phyloP scores from a whole-genome alignment of 2,329 filamentous ascomycete genomes.

The Ophiostoma himal-ulmi region DNA sequence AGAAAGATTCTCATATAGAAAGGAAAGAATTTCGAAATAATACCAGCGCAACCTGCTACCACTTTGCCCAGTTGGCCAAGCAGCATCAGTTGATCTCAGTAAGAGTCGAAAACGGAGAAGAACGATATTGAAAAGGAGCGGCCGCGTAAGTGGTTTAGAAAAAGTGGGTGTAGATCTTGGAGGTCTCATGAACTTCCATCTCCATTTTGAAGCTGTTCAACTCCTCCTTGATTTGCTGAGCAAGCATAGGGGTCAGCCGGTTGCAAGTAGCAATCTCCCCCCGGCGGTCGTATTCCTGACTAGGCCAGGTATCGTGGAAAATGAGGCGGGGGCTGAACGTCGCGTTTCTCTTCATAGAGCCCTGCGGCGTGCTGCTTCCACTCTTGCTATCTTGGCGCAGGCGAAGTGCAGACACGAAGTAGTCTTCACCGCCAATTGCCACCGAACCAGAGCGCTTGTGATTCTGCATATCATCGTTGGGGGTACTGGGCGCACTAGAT shows the following conservation, averaged over 20 bases:
- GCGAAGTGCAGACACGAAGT: slow-evolving; percentile 73
- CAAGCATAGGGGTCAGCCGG: slow-evolving; percentile 89
- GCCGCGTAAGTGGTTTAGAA: slow-evolving; percentile 57
- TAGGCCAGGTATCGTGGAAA: slow-evolving; percentile 95
- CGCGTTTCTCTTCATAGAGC: slow-evolving; percentile 55
- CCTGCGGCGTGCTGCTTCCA: slow-evolving; percentile 70
- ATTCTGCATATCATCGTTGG: slow-evolving; percentile 65
- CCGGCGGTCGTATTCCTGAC: slow-evolving; percentile 89
- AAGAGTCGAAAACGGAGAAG: not conserved
- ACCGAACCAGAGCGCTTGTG: slow-evolving; percentile 65
- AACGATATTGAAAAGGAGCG: not conserved
- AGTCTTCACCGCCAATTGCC: slow-evolving; percentile 76
- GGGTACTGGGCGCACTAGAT: slow-evolving; percentile 83
- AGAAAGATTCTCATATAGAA: not conserved
- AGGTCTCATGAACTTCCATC: slow-evolving; percentile 99
- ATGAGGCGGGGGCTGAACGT: slow-evolving; percentile 89
- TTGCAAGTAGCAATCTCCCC: slow-evolving; percentile 98
- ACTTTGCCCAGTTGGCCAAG: not conserved
- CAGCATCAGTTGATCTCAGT: not conserved
- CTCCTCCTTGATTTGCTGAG: slow-evolving; percentile 99
- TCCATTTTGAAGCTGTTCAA: slow-evolving; percentile 99
- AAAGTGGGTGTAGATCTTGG: slow-evolving; percentile 99
- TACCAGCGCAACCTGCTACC: not conserved
- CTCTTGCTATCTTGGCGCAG: slow-evolving; percentile 73
- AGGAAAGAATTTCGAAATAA: not conserved